Base-by-base conservation (phyloP, 2,329 filamentous ascomycete genomes). In the Paraconiothyrium sp. region DNA sequence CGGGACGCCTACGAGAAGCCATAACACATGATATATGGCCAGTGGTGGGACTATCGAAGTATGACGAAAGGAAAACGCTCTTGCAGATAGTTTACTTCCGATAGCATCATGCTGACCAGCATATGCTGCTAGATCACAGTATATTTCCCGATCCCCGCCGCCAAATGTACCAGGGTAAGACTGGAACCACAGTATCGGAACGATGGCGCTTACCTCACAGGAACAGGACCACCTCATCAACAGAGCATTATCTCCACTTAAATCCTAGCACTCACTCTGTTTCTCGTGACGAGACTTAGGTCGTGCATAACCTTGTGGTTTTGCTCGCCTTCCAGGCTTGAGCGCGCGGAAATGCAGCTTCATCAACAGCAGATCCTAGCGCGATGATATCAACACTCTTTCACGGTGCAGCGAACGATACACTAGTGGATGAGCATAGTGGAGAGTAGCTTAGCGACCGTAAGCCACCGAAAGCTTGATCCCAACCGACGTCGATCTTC, bases 311-410 rank as follows among this genome's bases (percentile, higher is more conserved):
- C 14, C 41, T n/a, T 44, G 41, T 44, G n/a, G 3, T 22, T 13
- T 20, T 13, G 4, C 43, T 24, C 43, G 43, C 43, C 27, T 30
- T 48, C 41, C n/a, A 8, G 10, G 24, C 22, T 14, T 10, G 43
- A 27, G 41, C 34, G n/a, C 9, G 22, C 50, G 50, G 20, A 41
- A 30, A 48, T 22, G 43, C 32, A 48, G 34, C 20, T 32, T 39
- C 20, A 20, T 20, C 20, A 20, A 20, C 20, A 20, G 32, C 4
- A 43, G 30, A 41, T 10, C 32, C 16, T 48, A 30, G 8, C 34
- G 24, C 32, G 27, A 50, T 50, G 47, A 56, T 56, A 43, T 47
- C 22, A 35, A 54, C 43, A 47, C 46, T 30, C 22, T 22, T 37
- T 16, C n/a, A 13, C 32, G 16, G 1, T 13, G 24, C 4, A 6